Conservation (phyloP, 495 filamentous ascomycete genomes). For the Lophiostoma macrostomum region DNA sequence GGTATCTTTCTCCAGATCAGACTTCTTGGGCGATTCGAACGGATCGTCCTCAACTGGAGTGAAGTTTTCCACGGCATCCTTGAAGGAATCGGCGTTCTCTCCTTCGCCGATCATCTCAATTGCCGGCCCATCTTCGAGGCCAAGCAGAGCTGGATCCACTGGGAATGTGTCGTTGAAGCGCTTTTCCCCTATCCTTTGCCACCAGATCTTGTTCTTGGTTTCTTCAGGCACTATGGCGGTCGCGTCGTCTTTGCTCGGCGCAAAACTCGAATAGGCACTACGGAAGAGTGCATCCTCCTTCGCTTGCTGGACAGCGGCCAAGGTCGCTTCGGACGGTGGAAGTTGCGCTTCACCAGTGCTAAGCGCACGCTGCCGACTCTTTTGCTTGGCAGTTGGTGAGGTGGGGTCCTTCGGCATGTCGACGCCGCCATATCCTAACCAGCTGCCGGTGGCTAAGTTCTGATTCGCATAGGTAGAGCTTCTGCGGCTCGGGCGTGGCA, state of each 20-base stretch:
- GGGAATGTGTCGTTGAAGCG: slow-evolving; percentile 54
- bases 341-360: slow-evolving; percentile 63
- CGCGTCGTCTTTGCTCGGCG: slow-evolving; percentile 77
- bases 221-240: slow-evolving; percentile 68
- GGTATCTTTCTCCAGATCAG: slow-evolving; percentile 56
- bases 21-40: slow-evolving; percentile 26
- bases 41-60: slow-evolving; percentile 45
- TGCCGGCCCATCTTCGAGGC: slow-evolving; percentile 15
- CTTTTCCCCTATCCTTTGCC: slow-evolving; percentile 69
- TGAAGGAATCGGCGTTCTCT: slow-evolving; percentile 44
- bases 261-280: slow-evolving; percentile 83
- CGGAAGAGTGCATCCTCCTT: slow-evolving; percentile 74
- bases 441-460: slow-evolving; percentile 58
- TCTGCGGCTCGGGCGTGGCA: slow-evolving; percentile 48
- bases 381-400: slow-evolving; percentile 59
- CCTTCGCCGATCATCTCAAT: slow-evolving; percentile 41
- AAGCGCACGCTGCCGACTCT: slow-evolving; percentile 67
- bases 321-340: slow-evolving; percentile 43
- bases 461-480: slow-evolving; percentile 49
- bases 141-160: slow-evolving; percentile 47
- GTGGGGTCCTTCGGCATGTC: slow-evolving; percentile 52
- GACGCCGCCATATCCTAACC: slow-evolving; percentile 60
- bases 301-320: slow-evolving; percentile 53
- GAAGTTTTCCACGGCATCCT: slow-evolving; percentile 52
- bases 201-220: slow-evolving; percentile 77